Percentiles rank a stretch among this genome's conserved stretches.
Evolutionary conservation across 371 early-diverging fungal species (phyloP).

Genomic region (Rhizopus arrhizus): DNA sequence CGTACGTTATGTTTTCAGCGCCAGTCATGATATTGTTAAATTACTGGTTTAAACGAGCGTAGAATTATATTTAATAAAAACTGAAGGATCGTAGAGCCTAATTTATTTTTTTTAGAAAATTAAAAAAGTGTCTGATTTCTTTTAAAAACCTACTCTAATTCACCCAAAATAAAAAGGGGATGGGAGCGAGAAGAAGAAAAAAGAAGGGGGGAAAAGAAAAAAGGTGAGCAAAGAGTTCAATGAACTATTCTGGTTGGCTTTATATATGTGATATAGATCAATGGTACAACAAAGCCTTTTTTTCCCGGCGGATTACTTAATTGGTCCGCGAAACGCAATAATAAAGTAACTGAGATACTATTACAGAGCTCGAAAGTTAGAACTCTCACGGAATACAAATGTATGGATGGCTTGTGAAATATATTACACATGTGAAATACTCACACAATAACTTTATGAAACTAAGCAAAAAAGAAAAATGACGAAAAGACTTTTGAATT

Average conservation of each 20-base stretch:
- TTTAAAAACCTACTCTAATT: background rate
- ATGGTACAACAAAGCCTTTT: background rate
- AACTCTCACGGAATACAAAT: background rate
- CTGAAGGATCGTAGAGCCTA: background rate
- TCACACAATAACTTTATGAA: background rate
- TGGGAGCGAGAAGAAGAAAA: background rate
- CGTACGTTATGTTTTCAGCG: background rate
- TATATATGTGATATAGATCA: background rate
- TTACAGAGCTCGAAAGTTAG: background rate
- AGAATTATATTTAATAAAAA: background rate
- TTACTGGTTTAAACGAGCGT: background rate
- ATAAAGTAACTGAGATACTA: constrained; percentile 2
- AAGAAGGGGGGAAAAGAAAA: background rate
- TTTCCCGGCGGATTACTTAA: background rate
- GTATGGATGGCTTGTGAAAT: background rate
- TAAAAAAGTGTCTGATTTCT: background rate
- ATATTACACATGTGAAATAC: constrained; percentile 8
- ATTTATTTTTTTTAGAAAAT: background rate
- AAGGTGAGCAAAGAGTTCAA: background rate
- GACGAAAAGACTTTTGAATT: background rate
- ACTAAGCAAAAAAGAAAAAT: background rate
- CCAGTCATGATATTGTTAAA: background rate
- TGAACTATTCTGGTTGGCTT: background rate
- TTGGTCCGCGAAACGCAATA: background rate
- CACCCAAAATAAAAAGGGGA: background rate